Evolutionary conservation across 495 filamentous ascomycete genomes (phyloP), one percentile per base, ranked within the genome.

Genomic region (Penicillium longicatenatum): DNA sequence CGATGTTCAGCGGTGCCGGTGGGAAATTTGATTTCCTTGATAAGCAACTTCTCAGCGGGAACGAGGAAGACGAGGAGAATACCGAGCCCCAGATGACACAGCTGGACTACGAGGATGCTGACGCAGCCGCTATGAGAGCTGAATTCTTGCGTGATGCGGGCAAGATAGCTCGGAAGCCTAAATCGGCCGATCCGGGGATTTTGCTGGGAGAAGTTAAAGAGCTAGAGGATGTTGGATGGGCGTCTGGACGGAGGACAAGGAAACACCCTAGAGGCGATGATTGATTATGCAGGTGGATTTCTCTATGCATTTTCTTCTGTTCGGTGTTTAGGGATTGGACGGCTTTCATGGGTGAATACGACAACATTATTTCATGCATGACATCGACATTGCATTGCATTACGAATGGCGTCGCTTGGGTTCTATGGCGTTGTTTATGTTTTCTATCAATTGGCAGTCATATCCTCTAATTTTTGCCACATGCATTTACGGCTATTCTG

Each of bases 21-120:
- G 22, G 37, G 4, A 68, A 68, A 33, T 70, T 75, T 16, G 71
- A 75, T 14, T 72, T 72, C 47, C 54, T 65, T 26, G 63, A 64
- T 22, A 63, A 61, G 20, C 53, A 63, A 6, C 50, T 54, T 20
- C 64, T 59, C 30, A 46, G 48, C 20, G 71, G 72, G 10, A 61
- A 70, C 3, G 67, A 69, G 2, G 69, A 76, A 47, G 62, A 74
- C 16, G 72, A 70, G 20, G 70, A 75, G 50, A 68, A 72, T 16
- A 64, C 75, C 41, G 61, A 66, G 14, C 76, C 72, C 39, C 70
- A 69, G 12, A 76, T 82, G 79, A 83, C 80, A 39, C 80, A 83
- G 62, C 57, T 83, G n/a, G 75, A 77, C 50, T 83, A 82, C 52
- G 79, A 83, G 57, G 79, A 83, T 56, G 69, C 77, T 6, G 79